Evolutionary conservation across 495 filamentous ascomycete genomes (phyloP).

Genomic region (Rhypophila decipiens): DNA sequence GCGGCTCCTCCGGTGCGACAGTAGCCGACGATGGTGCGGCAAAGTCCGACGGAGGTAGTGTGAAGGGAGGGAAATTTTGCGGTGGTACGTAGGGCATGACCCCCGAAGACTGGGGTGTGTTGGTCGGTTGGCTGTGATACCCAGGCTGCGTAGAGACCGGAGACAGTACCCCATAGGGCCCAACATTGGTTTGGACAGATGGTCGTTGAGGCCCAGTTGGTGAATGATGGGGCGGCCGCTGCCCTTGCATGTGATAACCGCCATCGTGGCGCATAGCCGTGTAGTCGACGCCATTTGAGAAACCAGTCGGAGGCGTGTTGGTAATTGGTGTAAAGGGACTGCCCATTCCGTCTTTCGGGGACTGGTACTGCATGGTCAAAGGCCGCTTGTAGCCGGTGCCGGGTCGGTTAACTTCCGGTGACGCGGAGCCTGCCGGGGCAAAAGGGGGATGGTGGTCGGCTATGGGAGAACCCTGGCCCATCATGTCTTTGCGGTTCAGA

Average conservation of each 20-base stretch:
- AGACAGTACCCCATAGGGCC: conserved; percentile 42
- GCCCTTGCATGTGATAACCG: conserved; percentile 28
- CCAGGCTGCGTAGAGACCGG: conserved; percentile 42
- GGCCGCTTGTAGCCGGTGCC: conserved; percentile 36
- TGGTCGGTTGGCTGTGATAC: conserved; percentile 39
- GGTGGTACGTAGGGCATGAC: conserved; percentile 40
- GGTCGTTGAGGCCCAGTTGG: conserved; percentile 35
- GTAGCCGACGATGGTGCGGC: conserved; percentile 25
- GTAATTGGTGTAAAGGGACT: conserved; percentile 45
- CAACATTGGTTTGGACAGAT: conserved; percentile 39
- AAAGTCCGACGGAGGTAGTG: conserved; percentile 50
- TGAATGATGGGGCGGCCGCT: conserved; percentile 36
- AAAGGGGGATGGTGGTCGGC: conserved; percentile 39
- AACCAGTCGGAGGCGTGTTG: conserved; percentile 40
- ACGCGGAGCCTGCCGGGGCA: conserved; percentile 36
- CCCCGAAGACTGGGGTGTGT: conserved; percentile 37
- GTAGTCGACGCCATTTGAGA: conserved; percentile 38
- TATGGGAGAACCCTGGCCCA: conserved; percentile 52
- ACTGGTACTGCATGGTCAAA: conserved; percentile 46
- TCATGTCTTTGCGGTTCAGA: conserved; percentile 80
- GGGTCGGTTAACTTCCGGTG: conserved; percentile 45
- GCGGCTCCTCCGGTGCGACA: conserved; percentile 21
- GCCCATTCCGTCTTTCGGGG: conserved; percentile 41
- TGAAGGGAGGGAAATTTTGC: conserved; percentile 50
- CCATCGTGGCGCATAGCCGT: conserved; percentile 41